These are phyloP conservation scores for Dryas drummondii DNA, from an alignment of 306 rosid genomes.

Conservation along the genomic window DNA sequence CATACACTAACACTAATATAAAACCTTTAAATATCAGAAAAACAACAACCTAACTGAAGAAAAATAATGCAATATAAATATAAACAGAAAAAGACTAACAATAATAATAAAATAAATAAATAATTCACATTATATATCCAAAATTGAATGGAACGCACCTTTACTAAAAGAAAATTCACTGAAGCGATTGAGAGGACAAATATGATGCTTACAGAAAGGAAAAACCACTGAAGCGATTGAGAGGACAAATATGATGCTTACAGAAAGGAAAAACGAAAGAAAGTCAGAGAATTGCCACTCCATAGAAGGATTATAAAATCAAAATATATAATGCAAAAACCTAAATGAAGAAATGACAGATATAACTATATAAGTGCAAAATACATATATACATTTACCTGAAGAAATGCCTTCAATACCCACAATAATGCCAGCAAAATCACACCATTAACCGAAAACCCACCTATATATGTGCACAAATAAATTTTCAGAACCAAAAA, in stretches of 20 bases:
- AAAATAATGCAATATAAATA: not conserved
- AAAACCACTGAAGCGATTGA: constrained; percentile 52
- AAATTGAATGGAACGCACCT: constrained; percentile 52
- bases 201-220: constrained; percentile 51
- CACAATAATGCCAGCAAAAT: no score
- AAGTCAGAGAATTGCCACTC: constrained; percentile 17
- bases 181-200: constrained; percentile 73
- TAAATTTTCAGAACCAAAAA: no score
- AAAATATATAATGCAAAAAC: no score
- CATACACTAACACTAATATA: not conserved
- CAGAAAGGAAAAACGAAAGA: constrained; percentile 25
- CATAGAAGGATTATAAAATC: not conserved
- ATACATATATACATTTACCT: no score
- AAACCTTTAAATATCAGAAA: not conserved
- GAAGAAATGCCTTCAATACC: no score
- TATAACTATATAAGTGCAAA: no score
- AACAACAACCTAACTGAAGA: not conserved
- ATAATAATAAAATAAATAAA: not conserved
- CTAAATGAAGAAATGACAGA: no score
- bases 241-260: constrained; percentile 66
- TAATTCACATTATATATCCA: not conserved
- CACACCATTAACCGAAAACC: no score
- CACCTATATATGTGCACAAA: no score
- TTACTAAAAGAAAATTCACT: constrained; percentile 69
- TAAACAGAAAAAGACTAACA: not conserved